Conservation (phyloP, 225 moss, liverwort and hornwort genomes). For the Neckera pumila region DNA sequence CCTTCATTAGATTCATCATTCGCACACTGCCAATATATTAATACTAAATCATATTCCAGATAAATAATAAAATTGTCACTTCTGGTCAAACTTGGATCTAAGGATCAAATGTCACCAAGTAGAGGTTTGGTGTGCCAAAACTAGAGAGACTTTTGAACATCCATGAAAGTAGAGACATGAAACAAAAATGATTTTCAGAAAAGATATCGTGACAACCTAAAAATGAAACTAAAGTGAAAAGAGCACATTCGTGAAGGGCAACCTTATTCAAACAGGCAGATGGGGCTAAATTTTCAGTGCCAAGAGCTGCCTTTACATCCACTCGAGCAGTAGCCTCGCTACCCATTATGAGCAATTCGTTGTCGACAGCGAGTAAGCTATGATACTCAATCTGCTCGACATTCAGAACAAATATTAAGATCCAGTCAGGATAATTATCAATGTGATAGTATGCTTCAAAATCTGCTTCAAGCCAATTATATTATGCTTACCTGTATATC, state of each 20-base stretch:
- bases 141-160: not conserved
- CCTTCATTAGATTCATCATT: not conserved
- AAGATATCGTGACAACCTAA: not conserved
- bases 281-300: slow-evolving; percentile 65
- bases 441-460: not conserved
- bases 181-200: not conserved
- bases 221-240: not conserved
- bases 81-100: not conserved
- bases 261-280: slow-evolving; percentile 75
- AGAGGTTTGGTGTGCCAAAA: not conserved
- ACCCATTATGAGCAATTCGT: slow-evolving; percentile 65
- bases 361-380: slow-evolving; percentile 62
- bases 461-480: not conserved
- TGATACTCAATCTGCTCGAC: slow-evolving; percentile 79
- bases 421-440: not conserved
- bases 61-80: not conserved
- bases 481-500: slow-evolving; percentile 49
- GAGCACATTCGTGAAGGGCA: not conserved
- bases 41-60: not conserved
- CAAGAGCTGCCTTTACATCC: slow-evolving; percentile 78
- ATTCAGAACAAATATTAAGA: not conserved
- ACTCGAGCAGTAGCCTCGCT: slow-evolving; percentile 65
- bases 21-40: not conserved
- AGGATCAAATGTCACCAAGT: not conserved
- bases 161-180: not conserved